phyloP scores from a whole-genome alignment of 2,329 filamentous ascomycete species.

The Penicillium sp. region DNA sequence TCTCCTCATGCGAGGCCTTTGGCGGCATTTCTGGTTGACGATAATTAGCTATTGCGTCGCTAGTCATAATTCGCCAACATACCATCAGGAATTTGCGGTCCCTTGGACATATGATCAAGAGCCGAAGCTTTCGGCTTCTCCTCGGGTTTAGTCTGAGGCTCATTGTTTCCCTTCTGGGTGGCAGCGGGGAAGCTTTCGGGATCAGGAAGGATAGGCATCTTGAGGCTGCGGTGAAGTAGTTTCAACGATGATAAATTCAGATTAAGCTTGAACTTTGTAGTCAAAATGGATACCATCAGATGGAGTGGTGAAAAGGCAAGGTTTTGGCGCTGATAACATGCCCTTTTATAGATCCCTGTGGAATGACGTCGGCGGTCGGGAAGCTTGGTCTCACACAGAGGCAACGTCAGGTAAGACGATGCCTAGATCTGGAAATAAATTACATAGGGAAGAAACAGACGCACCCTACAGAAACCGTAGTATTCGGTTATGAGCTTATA shows the following conservation, averaged over 20 bases:
- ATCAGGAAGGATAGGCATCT: conserved; percentile 34
- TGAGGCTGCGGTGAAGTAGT: not conserved
- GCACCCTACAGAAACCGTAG: not conserved
- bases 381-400: not conserved
- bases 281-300: not conserved
- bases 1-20: conserved; percentile 64
- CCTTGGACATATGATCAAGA: conserved; percentile 42
- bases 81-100: conserved; percentile 47
- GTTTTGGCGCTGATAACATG: not conserved
- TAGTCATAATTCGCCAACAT: conserved; percentile 11
- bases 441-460: not conserved
- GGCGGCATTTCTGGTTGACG: conserved; percentile 39
- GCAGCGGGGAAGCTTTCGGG: conserved; percentile 25
- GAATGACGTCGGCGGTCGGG: conserved; percentile 24
- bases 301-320: not conserved
- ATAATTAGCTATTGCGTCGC: not conserved
- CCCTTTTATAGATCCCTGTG: conserved; percentile 13
- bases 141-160: conserved; percentile 27
- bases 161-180: conserved; percentile 19
- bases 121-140: conserved; percentile 37
- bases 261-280: not conserved
- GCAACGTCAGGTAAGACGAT: not conserved
- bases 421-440: not conserved
- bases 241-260: not conserved
- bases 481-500: not conserved